These are phyloP conservation scores for Suhomyces xylopsoci DNA, from an alignment of 805 yeast species.

Conservation along the genomic window DNA sequence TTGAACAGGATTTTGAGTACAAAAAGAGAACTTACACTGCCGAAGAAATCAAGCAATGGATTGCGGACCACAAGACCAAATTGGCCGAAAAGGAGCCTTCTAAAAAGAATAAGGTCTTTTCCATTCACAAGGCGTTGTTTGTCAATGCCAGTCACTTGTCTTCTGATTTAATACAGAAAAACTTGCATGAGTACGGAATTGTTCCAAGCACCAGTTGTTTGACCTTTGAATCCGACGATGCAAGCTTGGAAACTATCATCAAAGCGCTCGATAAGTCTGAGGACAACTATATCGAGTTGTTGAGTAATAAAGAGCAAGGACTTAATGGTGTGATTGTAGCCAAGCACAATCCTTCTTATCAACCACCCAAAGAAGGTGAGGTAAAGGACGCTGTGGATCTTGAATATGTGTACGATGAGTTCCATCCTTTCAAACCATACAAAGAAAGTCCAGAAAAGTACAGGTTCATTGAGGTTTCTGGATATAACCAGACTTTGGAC, in stretches of 20 bases:
- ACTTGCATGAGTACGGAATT: constrained; percentile 45
- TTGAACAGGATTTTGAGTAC: constrained; percentile 22
- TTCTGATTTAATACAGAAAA: constrained; percentile 69
- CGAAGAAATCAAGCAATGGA: constrained; percentile 40
- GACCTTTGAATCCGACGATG: constrained; percentile 22
- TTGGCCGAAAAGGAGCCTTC: constrained; percentile 13
- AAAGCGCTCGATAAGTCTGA: constrained; percentile 49
- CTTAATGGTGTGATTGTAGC: constrained; percentile 61
- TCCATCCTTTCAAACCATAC: constrained; percentile 64
- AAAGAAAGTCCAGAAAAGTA: constrained; percentile 32
- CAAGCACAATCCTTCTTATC: constrained; percentile 52
- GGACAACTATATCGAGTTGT: constrained; percentile 31
- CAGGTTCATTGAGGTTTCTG: constrained; percentile 46
- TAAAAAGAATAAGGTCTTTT: constrained; percentile 44
- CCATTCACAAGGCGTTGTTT: constrained; percentile 70
- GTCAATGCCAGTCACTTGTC: constrained; percentile 71
- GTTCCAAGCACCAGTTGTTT: constrained; percentile 42
- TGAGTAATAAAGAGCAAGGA: constrained; percentile 31
- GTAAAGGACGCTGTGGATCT: constrained; percentile 31
- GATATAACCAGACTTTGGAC: constrained; percentile 83
- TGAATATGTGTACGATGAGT: constrained; percentile 57
- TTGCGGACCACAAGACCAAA: constrained; percentile 28
- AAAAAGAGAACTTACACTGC: constrained; percentile 19
- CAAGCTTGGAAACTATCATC: constrained; percentile 30
- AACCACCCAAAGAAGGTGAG: constrained; percentile 31